Evolutionary conservation across 192 early-diverging fungal genomes (phyloP), one percentile per base, ranked within the genome.

Genomic region (Coemansia sp.): DNA sequence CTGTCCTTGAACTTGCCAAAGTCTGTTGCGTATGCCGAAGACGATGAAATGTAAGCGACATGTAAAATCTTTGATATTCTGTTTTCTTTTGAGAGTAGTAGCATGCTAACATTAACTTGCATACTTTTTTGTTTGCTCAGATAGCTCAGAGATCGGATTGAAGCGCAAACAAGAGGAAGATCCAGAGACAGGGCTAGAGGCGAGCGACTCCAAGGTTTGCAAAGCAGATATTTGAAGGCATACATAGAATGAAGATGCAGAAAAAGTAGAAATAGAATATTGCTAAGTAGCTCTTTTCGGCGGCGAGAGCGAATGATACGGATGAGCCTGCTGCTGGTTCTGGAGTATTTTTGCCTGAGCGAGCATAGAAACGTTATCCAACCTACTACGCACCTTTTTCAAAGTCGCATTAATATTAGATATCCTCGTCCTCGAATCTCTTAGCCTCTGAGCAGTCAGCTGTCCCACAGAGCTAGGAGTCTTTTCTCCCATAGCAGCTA

Each of bases 1-100:
- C 80, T 98, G 45, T 92, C 92, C 12, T 93, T 99, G 70, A 76
- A 75, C 11, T 75, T 99, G 55, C 91, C 92, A 17, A 75, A 85
- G 17, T 89, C 85, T 53, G 89, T 98, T 21, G 94, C 94, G 4
- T 98, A 77, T 50, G 70, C 72, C 5, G 48, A 57, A 0, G 36
- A 64, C 58, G 76, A 69, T 8, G 70, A 85, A 65, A 44, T 39
- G 74, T 73, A 69, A 73, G 67, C 55, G 14, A 14, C 42, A 29
- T 32, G 14, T 29, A 9, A 0, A 0, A 29, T 32, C 8, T 11
- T 8, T 42, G 25, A 2, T 10, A 32, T 4, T 38, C 5, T 17
- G 15, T 39, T 39, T 27, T 15, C 32, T 21, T 19, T 61, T 7
- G 2, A 4, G 42, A 31, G 31, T 11, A 31, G 31, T 11, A 46